Conservation (phyloP, 768 basidiomycete species). For the Chiua virens region DNA sequence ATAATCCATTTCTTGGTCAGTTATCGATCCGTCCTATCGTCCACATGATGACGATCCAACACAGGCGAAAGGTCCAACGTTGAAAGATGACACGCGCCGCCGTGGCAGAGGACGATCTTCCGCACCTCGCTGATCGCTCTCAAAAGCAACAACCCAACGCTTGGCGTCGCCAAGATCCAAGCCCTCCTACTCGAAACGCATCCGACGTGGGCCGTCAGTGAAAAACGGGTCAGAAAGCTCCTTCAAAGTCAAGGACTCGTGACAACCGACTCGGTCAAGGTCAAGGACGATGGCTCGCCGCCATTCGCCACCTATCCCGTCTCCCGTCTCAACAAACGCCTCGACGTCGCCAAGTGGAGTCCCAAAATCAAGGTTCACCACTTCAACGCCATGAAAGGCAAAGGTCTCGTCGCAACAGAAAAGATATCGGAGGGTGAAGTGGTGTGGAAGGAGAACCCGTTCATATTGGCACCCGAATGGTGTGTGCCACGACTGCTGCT, state of each 20-base stretch:
- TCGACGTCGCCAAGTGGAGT: constrained; percentile 66
- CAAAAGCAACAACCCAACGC: constrained; percentile 54
- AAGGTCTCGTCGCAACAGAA: constrained; percentile 75
- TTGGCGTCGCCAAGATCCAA: constrained; percentile 75
- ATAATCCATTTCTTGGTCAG: too few species aligned
- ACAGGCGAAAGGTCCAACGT: neutral
- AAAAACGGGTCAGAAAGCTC: constrained; percentile 76
- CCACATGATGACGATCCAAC: too few species aligned
- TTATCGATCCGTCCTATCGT: too few species aligned
- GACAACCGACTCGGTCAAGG: constrained; percentile 8
- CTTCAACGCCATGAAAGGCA: constrained; percentile 73
- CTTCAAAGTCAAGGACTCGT: constrained; percentile 60
- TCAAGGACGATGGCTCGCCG: neutral
- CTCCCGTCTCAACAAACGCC: constrained; percentile 61
- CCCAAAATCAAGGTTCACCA: constrained; percentile 62
- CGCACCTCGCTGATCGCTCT: constrained; percentile 53
- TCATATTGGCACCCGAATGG: constrained; percentile 80
- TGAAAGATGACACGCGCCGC: constrained; percentile 12
- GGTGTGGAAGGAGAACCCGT: constrained; percentile 86
- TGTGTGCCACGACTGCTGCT: constrained; percentile 33
- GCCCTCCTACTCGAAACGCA: constrained; percentile 55
- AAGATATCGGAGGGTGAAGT: constrained; percentile 69
- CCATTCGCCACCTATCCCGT: constrained; percentile 44
- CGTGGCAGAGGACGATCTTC: constrained; percentile 57
- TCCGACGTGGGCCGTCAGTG: constrained; percentile 77